Conservation (phyloP, 164 flowering plant genomes). For the Umbilicus rupestris region DNA sequence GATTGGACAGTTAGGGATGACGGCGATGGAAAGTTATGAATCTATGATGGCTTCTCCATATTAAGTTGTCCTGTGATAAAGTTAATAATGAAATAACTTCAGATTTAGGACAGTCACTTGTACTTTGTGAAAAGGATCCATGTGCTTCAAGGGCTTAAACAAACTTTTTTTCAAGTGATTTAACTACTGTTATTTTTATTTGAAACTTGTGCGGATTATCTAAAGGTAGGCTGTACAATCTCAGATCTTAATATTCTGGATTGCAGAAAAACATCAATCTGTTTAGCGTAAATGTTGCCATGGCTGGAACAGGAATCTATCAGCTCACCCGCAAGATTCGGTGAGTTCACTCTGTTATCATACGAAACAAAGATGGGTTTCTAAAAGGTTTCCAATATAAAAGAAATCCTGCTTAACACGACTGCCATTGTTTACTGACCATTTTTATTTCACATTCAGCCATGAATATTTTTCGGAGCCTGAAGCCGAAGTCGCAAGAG, state of each 20-base stretch:
- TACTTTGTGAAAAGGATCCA: no score
- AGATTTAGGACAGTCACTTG: no score
- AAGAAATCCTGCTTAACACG: no score
- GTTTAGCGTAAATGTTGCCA: slow-evolving; percentile 57
- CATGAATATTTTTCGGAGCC: slow-evolving; percentile 35
- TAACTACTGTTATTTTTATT: not conserved
- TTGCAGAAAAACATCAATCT: slow-evolving; percentile 78
- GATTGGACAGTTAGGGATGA: not conserved
- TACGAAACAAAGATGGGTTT: not conserved
- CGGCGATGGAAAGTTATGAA: not conserved
- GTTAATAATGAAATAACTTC: no score
- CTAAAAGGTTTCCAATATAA: not conserved
- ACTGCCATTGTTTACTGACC: not conserved
- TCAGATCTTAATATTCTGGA: not conserved
- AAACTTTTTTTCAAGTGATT: not conserved
- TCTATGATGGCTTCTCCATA: not conserved
- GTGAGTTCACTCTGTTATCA: slow-evolving; percentile 22
- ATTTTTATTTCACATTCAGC: slow-evolving; percentile 19
- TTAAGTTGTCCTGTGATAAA: no score
- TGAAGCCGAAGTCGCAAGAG: slow-evolving; percentile 24
- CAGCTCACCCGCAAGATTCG: slow-evolving; percentile 53
- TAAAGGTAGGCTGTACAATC: not conserved
- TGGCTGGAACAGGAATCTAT: slow-evolving; percentile 70
- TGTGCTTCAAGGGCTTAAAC: not conserved
- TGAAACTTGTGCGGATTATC: not conserved